Base-by-base conservation (phyloP, 2,329 filamentous ascomycete genomes). In the Passalora sequoiae region DNA sequence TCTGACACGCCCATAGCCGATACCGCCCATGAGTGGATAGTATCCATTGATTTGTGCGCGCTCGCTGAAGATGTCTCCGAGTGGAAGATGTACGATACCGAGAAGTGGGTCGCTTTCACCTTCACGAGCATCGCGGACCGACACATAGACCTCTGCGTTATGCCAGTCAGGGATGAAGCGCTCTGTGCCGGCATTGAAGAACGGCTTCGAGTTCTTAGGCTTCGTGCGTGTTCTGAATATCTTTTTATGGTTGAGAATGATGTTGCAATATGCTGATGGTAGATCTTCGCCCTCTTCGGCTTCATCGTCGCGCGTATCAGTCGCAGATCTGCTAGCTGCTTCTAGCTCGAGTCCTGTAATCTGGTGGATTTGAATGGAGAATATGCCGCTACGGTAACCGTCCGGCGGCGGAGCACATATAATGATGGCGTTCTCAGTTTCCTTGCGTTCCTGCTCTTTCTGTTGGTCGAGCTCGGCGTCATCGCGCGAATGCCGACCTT, bases 161-260 rank as follows among this genome's bases (percentile, higher is more conserved):
- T 69, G 71, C 75, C 83, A 86, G 59, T 88, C 80, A 9, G 77
- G 71, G 28, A 88, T 73, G 50, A 86, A 86, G 4, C 81, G 75
- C 60, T 89, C 84, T 2, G 79, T 85, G 4, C 81, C 81, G 2
- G 84, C 84, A 51, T 88, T 88, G 70, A 84, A 88, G 63, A 87
- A 88, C 0, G 84, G 84, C 55, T 86, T 86, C 0, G 80, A 75
- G 49, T 86, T 87, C 66, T 86, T 86, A 1, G 84, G 84, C 64
- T 89, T 88, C 0, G 84, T 86, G 12, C 84, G 70, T 2, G 84
- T 86, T 55, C 76, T 80, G 66, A 82, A 89, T 9, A 76, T 66
- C 45, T 77, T 86, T 51, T 76, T 75, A 58, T 88, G 83, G 58
- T 88, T 86, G 53, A 88, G 65, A 31, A 87, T 83, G 53, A 88